Evolutionary conservation across 2,329 filamentous ascomycete genomes (phyloP).

Genomic region (Westerdykella sp.): DNA sequence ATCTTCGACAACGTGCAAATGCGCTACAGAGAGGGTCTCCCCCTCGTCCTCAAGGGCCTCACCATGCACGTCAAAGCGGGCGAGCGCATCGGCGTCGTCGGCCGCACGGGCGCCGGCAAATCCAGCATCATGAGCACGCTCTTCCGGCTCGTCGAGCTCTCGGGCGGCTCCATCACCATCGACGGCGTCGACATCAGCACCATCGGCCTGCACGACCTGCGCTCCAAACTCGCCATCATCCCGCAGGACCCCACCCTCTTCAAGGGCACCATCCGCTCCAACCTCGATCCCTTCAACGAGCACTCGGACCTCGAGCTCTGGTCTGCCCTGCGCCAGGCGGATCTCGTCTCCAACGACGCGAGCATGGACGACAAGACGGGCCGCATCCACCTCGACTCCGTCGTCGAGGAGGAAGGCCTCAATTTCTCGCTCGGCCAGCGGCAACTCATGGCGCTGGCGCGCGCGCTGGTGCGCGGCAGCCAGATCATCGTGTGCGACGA

Average conservation of each 20-base stretch:
- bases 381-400: conserved; percentile 73
- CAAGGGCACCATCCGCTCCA: conserved; percentile 70
- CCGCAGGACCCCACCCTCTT: conserved; percentile 81
- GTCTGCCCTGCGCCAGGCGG: conserved; percentile 69
- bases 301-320: conserved; percentile 73
- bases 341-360: conserved; percentile 54
- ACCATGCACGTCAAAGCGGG: conserved; percentile 65
- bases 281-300: conserved; percentile 74
- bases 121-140: conserved; percentile 77
- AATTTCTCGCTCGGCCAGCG: conserved; percentile 95
- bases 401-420: conserved; percentile 88
- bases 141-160: conserved; percentile 59
- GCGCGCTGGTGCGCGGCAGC: conserved; percentile 78
- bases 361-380: conserved; percentile 42
- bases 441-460: conserved; percentile 88
- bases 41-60: conserved; percentile 46
- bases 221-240: conserved; percentile 73
- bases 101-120: conserved; percentile 76
- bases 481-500: conserved; percentile 97
- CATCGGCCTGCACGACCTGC: conserved; percentile 67
- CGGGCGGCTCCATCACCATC: conserved; percentile 44
- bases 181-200: conserved; percentile 57
- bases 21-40: conserved; percentile 47
- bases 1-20: conserved; percentile 47
- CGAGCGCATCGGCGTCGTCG: conserved; percentile 75